These are phyloP conservation scores for Skeletonema grethae DNA, from an alignment of 108 stramenopile species.

Conservation along the genomic window DNA sequence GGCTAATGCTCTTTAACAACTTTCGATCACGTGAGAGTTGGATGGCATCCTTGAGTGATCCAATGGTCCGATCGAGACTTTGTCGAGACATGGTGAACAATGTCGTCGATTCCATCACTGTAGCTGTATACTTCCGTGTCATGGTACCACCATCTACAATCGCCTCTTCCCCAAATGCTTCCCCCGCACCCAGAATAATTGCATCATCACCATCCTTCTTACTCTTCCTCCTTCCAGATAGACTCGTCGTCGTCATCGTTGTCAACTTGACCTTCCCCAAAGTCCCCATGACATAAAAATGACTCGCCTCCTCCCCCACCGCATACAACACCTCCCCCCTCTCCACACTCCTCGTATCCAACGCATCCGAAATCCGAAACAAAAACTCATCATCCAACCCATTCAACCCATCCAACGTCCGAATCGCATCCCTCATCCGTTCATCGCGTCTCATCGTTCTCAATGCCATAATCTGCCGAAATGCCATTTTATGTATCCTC, in stretches of 20 bases:
- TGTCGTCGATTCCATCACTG: constrained; percentile 57
- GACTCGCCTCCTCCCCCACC: constrained; percentile 54
- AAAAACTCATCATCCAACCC: constrained; percentile 62
- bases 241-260: constrained; percentile 32
- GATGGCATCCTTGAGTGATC: constrained; percentile 53
- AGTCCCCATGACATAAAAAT: constrained; percentile 78
- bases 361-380: constrained; percentile 55
- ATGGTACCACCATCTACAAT: constrained; percentile 1
- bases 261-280: constrained; percentile 71
- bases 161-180: constrained; percentile 48
- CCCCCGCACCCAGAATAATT: constrained; percentile 39
- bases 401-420: constrained; percentile 53
- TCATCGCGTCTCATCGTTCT: constrained; percentile 67
- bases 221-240: constrained; percentile 2
- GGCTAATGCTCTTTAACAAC: constrained; percentile 56
- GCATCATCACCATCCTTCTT: not conserved
- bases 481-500: constrained; percentile 79
- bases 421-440: constrained; percentile 63
- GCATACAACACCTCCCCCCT: constrained; percentile 66
- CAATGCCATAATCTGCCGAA: constrained; percentile 73
- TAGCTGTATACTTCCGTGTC: constrained; percentile 73
- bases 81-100: constrained; percentile 55
- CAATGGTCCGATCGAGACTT: constrained; percentile 66
- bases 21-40: constrained; percentile 34
- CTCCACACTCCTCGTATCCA: constrained; percentile 53